Base-by-base conservation (phyloP, 2,329 filamentous ascomycete species). In the Colletotrichum brevisporum region DNA sequence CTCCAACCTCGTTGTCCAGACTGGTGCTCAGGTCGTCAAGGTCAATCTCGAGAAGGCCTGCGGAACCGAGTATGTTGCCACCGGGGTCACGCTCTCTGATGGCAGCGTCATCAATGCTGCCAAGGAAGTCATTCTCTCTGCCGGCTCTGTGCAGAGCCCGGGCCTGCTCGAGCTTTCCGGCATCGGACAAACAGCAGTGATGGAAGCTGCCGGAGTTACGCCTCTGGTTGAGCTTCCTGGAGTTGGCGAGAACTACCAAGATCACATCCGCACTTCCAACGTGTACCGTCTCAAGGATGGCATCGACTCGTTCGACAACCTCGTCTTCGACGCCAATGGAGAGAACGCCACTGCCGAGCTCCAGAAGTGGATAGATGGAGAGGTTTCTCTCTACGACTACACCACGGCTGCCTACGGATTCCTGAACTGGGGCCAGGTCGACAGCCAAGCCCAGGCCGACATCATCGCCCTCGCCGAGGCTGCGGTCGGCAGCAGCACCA, bases 131-230 rank as follows among this genome's bases (percentile, higher is more conserved):
- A 82, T 75, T 2, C 73, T 82, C 6, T 76, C 75, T 0, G 74
- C 74, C 5, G 87, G 88, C 13, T 78, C 84, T 0, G 86, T 86
- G 75, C 85, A 88, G 74, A 86, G 85, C 1, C 87, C 87, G 1
- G 83, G 87, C 45, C 75, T 90, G 0, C 83, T 91, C 4, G 87
- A 88, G 72, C 82, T 88, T 1, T 86, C 83, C n/a, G 89, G 89
- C 24, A 81, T 91, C 24, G 88, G 88, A 2, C 83, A 83, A 1
- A 72, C 71, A 6, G 74, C 79, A 0, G 82, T 89, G 43, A 81
- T 91, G 2, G 66, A 80, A 6, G 76, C 78, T 5, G 81, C 84
- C 61, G 76, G 79, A 5, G 87, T 90, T 64, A 74, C 79, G 0
- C 79, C 86, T 5, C 67, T 88, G n/a, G 76, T 82, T 0, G 82